Conservation (phyloP, 345 rosid genomes). For the Raphanus sativus region DNA sequence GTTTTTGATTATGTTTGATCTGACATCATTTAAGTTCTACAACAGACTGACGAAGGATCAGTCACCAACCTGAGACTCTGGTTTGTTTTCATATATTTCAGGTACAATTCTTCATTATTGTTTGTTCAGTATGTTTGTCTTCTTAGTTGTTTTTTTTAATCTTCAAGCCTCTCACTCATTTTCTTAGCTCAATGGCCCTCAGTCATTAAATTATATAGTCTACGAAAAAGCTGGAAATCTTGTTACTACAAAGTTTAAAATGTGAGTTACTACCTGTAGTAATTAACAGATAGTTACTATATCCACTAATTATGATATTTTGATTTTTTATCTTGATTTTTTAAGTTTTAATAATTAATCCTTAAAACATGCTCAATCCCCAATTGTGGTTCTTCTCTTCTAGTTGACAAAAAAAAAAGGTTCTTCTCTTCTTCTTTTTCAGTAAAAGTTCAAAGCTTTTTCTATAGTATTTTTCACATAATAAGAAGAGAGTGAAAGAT, state of each 20-base stretch:
- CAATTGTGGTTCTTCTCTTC: not conserved
- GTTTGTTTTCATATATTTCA: slow-evolving; percentile 4
- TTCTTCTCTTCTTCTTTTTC: not conserved
- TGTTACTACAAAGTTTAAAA: not conserved
- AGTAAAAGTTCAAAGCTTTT: not conserved
- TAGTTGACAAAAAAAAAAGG: too few species aligned
- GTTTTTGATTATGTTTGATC: not conserved
- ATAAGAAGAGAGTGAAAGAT: not conserved
- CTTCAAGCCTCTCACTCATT: not conserved
- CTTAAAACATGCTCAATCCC: slow-evolving; percentile 13
- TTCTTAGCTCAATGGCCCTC: not conserved
- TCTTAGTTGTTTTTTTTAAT: not conserved
- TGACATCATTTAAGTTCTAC: not conserved
- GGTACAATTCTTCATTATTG: slow-evolving; percentile 17
- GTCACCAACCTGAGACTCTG: not conserved
- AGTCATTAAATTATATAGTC: not conserved
- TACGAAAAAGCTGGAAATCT: not conserved
- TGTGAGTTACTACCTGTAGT: not conserved
- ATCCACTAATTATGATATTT: slow-evolving; percentile 7
- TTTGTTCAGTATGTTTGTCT: not conserved
- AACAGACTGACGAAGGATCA: not conserved
- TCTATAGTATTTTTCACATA: not conserved
- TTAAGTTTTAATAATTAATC: slow-evolving; percentile 8
- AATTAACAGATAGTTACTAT: slow-evolving; percentile 15
- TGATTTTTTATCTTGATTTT: slow-evolving; percentile 3